Evolutionary conservation across 768 basidiomycete species (phyloP).

Genomic region (Suillus luteus): DNA sequence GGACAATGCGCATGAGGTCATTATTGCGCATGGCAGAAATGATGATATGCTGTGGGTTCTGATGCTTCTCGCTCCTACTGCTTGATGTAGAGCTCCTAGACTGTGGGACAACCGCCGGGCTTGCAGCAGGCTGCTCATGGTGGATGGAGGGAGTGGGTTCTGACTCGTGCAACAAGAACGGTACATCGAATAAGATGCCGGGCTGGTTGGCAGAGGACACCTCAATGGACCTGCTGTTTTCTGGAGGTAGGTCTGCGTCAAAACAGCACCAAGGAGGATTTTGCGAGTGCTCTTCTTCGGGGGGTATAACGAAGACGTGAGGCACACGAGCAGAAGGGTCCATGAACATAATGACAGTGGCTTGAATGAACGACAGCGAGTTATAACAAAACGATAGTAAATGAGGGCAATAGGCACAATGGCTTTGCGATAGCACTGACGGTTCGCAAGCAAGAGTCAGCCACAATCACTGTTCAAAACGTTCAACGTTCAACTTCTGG

Average conservation of each 20-base stretch:
- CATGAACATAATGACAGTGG: conserved; percentile 4
- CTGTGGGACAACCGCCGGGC: conserved; percentile 1
- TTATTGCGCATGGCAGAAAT: conserved; percentile 22
- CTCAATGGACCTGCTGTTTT: conserved; percentile 15
- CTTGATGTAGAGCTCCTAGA: conserved; percentile 9
- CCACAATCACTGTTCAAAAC: conserved; percentile 24
- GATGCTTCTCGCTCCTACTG: conserved; percentile 33
- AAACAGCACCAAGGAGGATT: conserved; percentile 59
- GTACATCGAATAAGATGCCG: conserved; percentile 38
- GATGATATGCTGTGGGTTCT: conserved; percentile 30
- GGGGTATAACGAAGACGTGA: conserved; percentile 57
- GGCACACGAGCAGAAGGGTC: conserved; percentile 36
- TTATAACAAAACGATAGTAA: conserved; percentile 15
- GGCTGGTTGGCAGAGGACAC: conserved; percentile 17
- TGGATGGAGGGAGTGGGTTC: conserved; percentile 15
- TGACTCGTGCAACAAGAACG: conserved; percentile 25
- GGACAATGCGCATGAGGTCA: conserved; percentile 16
- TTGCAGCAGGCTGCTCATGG: conserved; percentile 16
- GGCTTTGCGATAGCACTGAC: conserved; percentile 11
- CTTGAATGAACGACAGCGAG: conserved; percentile 22
- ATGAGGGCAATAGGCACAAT: conserved; percentile 5
- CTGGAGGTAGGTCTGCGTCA: conserved; percentile 44
- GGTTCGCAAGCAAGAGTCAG: conserved; percentile 14
- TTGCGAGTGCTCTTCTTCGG: conserved; percentile 53
- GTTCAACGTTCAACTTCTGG: conserved; percentile 29